These are phyloP conservation scores for Rhinocladiella similis DNA, from an alignment of 2,329 filamentous ascomycete species.

Conservation along the genomic window DNA sequence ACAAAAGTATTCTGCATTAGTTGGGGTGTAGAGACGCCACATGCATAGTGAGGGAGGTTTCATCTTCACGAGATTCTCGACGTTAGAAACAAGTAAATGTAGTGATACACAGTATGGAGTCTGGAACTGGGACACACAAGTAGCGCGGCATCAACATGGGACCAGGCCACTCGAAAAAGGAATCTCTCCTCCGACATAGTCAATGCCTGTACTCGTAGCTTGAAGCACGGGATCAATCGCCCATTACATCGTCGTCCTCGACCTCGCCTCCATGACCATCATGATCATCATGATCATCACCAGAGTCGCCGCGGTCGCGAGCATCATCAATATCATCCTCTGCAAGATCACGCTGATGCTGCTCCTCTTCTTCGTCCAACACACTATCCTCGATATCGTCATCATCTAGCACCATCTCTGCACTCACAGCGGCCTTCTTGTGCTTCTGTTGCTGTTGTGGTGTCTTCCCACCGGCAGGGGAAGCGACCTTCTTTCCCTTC, in stretches of 20 bases:
- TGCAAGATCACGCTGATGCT: constrained; percentile 16
- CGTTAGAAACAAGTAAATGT: too few species aligned
- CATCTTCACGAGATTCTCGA: too few species aligned
- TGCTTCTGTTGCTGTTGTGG: background rate
- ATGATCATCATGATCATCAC: constrained; percentile 5
- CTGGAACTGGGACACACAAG: too few species aligned
- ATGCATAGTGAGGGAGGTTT: too few species aligned
- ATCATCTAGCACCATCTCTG: constrained; percentile 26
- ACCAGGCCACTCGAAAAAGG: too few species aligned
- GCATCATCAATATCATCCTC: constrained; percentile 17
- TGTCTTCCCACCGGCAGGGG: background rate
- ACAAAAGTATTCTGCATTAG: too few species aligned
- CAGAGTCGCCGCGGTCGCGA: constrained; percentile 13
- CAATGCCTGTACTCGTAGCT: too few species aligned
- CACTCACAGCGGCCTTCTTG: constrained; percentile 18
- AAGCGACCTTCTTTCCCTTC: background rate
- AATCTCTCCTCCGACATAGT: too few species aligned
- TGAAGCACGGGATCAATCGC: constrained; percentile 22
- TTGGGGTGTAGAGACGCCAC: too few species aligned
- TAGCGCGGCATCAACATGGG: too few species aligned
- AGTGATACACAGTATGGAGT: too few species aligned
- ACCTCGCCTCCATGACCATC: background rate
- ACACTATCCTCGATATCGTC: constrained; percentile 29
- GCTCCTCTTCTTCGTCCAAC: constrained; percentile 23
- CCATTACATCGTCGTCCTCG: constrained; percentile 29